Conservation (phyloP, 169 alveolate genomes). For the Babesia divergens region DNA sequence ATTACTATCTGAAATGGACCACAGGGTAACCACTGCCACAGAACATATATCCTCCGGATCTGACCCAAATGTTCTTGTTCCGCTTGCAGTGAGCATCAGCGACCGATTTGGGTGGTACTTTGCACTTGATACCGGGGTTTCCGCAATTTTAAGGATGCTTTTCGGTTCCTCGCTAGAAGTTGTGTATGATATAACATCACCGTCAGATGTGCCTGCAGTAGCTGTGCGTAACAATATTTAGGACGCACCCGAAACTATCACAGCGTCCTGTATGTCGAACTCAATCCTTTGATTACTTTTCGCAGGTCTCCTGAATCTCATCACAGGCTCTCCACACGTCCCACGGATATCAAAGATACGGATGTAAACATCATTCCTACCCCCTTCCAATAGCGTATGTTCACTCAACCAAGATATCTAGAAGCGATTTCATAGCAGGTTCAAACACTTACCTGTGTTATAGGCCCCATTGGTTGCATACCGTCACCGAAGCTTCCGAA, state of each 20-base stretch:
- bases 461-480: slow-evolving; percentile 37
- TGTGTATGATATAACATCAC: not conserved
- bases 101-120: slow-evolving; percentile 10
- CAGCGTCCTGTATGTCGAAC: slow-evolving; percentile 23
- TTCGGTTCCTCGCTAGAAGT: not conserved
- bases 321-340: slow-evolving; percentile 8
- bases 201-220: slow-evolving; percentile 18
- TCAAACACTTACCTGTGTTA: slow-evolving; percentile 27
- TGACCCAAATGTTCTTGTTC: slow-evolving; percentile 1
- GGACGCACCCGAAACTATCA: slow-evolving; percentile 39
- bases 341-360: slow-evolving; percentile 54
- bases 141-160: not conserved
- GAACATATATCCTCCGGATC: too few species aligned
- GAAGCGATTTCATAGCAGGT: not conserved
- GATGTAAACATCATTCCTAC: slow-evolving; percentile 41
- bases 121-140: not conserved
- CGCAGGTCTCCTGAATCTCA: slow-evolving; percentile 29
- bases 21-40: too few species aligned
- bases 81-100: slow-evolving; percentile 7
- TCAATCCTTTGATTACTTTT: slow-evolving; percentile 37
- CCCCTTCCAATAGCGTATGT: slow-evolving; percentile 27
- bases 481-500: slow-evolving; percentile 29
- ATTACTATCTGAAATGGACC: too few species aligned
- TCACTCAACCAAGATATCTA: slow-evolving; percentile 42
- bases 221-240: not conserved